These are phyloP conservation scores for Staphylotrichum tortipilum DNA, from an alignment of 495 filamentous ascomycete species.

Conservation along the genomic window DNA sequence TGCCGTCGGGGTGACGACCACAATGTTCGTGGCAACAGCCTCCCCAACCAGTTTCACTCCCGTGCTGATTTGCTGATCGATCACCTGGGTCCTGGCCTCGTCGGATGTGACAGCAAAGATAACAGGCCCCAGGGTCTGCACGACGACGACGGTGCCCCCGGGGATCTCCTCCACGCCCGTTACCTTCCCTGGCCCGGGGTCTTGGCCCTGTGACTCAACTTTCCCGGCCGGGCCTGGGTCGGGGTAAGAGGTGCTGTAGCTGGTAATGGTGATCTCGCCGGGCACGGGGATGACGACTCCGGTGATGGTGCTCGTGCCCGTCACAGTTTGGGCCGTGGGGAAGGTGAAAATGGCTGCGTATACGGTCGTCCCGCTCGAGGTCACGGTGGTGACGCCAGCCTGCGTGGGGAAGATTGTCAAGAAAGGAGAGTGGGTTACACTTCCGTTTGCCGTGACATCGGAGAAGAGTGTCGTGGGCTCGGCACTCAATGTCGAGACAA, in stretches of 20 bases:
- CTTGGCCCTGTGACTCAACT: not conserved
- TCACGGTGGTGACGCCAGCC: not conserved
- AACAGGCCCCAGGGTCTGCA: constrained; percentile 15
- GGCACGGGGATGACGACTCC: constrained; percentile 16
- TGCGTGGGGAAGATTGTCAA: not conserved
- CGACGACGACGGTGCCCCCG: constrained; percentile 3
- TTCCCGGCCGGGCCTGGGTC: no score
- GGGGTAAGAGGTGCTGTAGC: no score
- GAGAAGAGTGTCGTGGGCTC: not conserved
- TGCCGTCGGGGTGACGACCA: constrained; percentile 19
- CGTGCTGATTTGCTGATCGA: constrained; percentile 9
- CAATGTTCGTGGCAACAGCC: constrained; percentile 11
- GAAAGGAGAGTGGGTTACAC: not conserved
- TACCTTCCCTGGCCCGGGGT: constrained; percentile 2
- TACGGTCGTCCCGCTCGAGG: not conserved
- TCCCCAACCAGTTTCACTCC: constrained; percentile 14
- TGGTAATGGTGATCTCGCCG: constrained; percentile 21
- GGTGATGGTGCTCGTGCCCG: constrained; percentile 9
- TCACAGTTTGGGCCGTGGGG: not conserved
- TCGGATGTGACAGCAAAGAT: constrained; percentile 9
- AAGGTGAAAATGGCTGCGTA: not conserved
- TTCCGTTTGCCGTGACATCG: constrained; percentile 1
- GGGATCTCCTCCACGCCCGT: constrained; percentile 11
- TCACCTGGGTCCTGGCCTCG: constrained; percentile 13
- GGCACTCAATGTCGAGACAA: not conserved